Base-by-base conservation (phyloP, 192 early-diverging fungal genomes). In the Mortierella claussenii region DNA sequence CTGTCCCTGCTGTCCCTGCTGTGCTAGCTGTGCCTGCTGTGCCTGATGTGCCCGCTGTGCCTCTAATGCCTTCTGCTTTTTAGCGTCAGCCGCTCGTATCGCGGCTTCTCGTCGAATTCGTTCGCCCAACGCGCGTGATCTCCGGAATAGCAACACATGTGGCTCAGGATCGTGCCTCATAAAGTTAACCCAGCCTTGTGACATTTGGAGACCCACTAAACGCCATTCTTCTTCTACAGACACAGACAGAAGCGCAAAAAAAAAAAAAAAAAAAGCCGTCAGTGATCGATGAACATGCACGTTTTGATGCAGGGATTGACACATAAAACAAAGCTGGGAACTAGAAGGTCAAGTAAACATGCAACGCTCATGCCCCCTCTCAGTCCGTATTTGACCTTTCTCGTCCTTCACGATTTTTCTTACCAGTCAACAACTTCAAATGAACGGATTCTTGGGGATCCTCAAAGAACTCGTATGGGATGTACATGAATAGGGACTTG, bases 161-260 rank as follows among this genome's bases (percentile, higher is more conserved):
- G 73, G 73, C 36, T 76, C 73, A 8, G 73, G 73, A 21, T 42
- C 73, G 42, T 76, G 73, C 17, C 52, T 28, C 27, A 60, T 55
- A 27, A 45, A 76, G 30, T 76, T 43, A 4, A 27, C 73, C 73
- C 73, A 76, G 23, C 53, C 51, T 10, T 15, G 45, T 1, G 73
- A 76, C 73, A 76, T 76, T 12, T 44, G 24, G 9, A 76, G 26
- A 13, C 63, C 62, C 20, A 75, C 36, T 0, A 24, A 12, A 20
- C 70, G 62, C 70, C 70, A 75, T 46, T 75, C 56, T 1, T 31
- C 1, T 34, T 75, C 70, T 65, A 54, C n/a, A n/a, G n/a, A n/a
- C n/a, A n/a, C n/a, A n/a, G n/a, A n/a, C n/a, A n/a, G n/a, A 47
- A 43, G 11, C 17, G 33, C 23, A 18, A 28, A 26, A 21, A 15